Evolutionary conservation across 1,284 basidiomycete genomes (phyloP), one percentile per base, ranked within the genome.

Genomic region (Ustilago bromivora): DNA sequence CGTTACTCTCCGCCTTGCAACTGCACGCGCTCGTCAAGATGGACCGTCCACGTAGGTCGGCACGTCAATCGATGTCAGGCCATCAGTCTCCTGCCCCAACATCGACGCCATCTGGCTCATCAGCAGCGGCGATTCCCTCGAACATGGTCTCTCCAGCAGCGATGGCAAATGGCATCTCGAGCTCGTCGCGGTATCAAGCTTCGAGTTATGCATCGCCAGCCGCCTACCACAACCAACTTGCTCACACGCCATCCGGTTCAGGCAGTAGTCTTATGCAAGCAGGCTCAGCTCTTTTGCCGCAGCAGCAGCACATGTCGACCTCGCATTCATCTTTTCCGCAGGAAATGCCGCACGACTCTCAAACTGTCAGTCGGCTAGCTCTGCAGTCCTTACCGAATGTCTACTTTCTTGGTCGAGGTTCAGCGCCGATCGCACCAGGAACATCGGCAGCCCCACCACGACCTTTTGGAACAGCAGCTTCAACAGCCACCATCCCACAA

Each of bases 401-500:
- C 32, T 57, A 61, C 43, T 40, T 53, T 6, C 41, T 76, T 52
- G 74, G 74, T 54, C 68, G 69, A 47, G 74, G 69, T 2, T 4
- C 66, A 1, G 69, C 69, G 3, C 69, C 74, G 0, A 55, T 76
- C 11, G 64, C 69, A 47, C 74, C 74, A 12, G 68, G 54, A 9
- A 71, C 74, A 36, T 58, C 74, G 2, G 53, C 40, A 19, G 74
- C 74, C 3, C 74, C 74, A 17, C 62, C 59, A 32, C 57, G 74
- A 43, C 56, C 69, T 4, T 71, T 55, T 36, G 74, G 74, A 17
- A 67, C 76, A 1, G 71, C 76, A 36, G 66, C 71, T 2, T 61
- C 58, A 2, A 46, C 28, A n/a, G 58, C 71, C 28, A 73, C 71
- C 52, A 32, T 78, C 15, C 76, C 79, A 0, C 96, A 98, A 86